These are phyloP conservation scores for Alternaria panax DNA, from an alignment of 2,329 filamentous ascomycete species.

Conservation along the genomic window DNA sequence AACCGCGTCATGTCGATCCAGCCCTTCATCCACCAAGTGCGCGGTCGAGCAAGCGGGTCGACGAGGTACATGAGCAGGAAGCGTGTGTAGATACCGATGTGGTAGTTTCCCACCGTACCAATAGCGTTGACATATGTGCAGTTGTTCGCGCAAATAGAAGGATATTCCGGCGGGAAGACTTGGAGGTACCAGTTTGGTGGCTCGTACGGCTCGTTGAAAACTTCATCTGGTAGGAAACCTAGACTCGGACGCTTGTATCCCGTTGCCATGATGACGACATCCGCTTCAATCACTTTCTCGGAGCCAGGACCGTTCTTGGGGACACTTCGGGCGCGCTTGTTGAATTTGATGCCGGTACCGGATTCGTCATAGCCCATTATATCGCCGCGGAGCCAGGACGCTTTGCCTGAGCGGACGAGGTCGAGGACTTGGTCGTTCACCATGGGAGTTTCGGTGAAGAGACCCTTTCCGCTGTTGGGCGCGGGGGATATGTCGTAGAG, in stretches of 20 bases:
- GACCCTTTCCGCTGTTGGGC: conserved; percentile 62
- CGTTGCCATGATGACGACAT: conserved; percentile 83
- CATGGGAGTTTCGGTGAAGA: conserved; percentile 89
- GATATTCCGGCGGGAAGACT: conserved; percentile 78
- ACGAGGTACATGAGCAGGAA: conserved; percentile 86
- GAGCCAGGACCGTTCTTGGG: conserved; percentile 77
- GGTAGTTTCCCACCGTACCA: conserved; percentile 84
- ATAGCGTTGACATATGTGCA: conserved; percentile 83
- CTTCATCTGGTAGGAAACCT: conserved; percentile 74
- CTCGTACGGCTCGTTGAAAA: conserved; percentile 74
- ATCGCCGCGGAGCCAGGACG: conserved; percentile 82
- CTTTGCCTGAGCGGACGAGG: conserved; percentile 73
- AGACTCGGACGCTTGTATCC: conserved; percentile 79
- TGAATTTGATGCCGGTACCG: conserved; percentile 74
- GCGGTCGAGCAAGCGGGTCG: conserved; percentile 77
- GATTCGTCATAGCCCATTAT: conserved; percentile 70
- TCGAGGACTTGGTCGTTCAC: conserved; percentile 83
- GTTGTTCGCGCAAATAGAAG: conserved; percentile 80
- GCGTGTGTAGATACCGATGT: conserved; percentile 88
- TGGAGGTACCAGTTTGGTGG: conserved; percentile 91
- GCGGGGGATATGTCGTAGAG: conserved; percentile 75
- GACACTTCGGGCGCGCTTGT: conserved; percentile 73
- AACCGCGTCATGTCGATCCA: conserved; percentile 86
- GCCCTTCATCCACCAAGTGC: conserved; percentile 76
- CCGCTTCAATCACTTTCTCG: conserved; percentile 70